Evolutionary conservation across 192 early-diverging fungal genomes (phyloP).

Genomic region (Coemansia erecta): DNA sequence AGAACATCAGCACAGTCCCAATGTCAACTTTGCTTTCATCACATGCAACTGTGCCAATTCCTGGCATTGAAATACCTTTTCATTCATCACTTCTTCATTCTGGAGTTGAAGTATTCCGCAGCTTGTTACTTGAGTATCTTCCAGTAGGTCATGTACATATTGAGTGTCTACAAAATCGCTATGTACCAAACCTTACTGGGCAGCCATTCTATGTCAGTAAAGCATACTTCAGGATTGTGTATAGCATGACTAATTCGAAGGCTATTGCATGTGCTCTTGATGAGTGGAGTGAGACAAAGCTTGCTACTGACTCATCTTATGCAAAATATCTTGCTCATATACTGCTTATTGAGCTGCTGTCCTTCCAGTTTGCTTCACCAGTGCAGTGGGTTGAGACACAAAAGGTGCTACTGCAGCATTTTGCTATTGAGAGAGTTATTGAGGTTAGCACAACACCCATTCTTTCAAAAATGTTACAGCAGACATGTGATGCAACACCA

Average conservation of each 20-base stretch:
- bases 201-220: constrained; percentile 76
- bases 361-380: constrained; percentile 90
- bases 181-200: constrained; percentile 95
- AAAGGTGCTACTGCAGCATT: constrained; percentile 76
- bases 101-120: neutral
- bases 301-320: constrained; percentile 58
- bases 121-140: neutral
- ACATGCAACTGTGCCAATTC: constrained; percentile 82
- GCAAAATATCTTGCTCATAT: constrained; percentile 78
- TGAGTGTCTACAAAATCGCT: constrained; percentile 68
- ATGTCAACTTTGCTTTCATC: constrained; percentile 69
- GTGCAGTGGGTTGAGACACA: constrained; percentile 98
- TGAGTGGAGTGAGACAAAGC: constrained; percentile 65
- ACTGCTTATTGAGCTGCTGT: constrained; percentile 84
- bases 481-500: constrained; percentile 70
- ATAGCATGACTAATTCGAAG: constrained; percentile 66
- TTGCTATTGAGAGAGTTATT: constrained; percentile 75
- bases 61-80: constrained; percentile 95
- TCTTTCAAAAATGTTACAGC: constrained; percentile 82
- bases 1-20: constrained; percentile 49
- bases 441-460: constrained; percentile 89
- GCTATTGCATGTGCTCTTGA: constrained; percentile 67
- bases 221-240: constrained; percentile 70
- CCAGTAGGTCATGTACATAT: constrained; percentile 58
- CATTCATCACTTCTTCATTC: constrained; percentile 80